A percentile compares a stretch with the other conserved stretches of the same genome.
These are phyloP conservation scores for Trametes gibbosa DNA, from an alignment of 768 basidiomycete genomes.

Conservation along the genomic window DNA sequence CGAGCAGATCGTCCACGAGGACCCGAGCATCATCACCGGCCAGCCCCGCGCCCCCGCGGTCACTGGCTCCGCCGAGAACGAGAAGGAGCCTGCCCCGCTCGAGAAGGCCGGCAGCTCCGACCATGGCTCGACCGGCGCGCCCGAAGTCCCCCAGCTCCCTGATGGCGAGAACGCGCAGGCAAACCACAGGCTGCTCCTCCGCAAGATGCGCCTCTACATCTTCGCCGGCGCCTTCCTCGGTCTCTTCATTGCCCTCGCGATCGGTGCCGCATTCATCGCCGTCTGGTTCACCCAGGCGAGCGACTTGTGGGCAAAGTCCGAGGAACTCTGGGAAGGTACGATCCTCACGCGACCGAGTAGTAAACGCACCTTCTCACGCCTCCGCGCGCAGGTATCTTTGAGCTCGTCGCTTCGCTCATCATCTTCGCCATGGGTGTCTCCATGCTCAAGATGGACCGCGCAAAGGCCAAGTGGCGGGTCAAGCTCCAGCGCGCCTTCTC, in stretches of 20 bases:
- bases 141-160: slow-evolving; percentile 21
- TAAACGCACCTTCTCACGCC: neutral
- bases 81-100: slow-evolving; percentile 20
- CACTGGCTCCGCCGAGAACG: slow-evolving; percentile 10
- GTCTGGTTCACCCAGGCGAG: slow-evolving; percentile 92
- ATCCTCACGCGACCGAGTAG: slow-evolving; percentile 25
- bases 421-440: slow-evolving; percentile 92
- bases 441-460: slow-evolving; percentile 94
- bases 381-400: slow-evolving; percentile 62
- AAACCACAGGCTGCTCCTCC: slow-evolving; percentile 45
- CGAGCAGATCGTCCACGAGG: slow-evolving; percentile 67
- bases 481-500: slow-evolving; percentile 83
- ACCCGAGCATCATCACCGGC: slow-evolving; percentile 18
- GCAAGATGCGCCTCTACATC: slow-evolving; percentile 75
- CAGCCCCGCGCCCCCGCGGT: neutral
- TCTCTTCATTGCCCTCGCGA: slow-evolving; percentile 72
- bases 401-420: slow-evolving; percentile 70
- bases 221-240: slow-evolving; percentile 73
- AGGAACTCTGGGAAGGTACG: slow-evolving; percentile 90
- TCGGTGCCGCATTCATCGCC: slow-evolving; percentile 91
- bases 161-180: slow-evolving; percentile 25
- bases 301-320: slow-evolving; percentile 80
- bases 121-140: slow-evolving; percentile 10
- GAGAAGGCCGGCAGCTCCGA: slow-evolving; percentile 13
- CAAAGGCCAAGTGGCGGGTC: slow-evolving; percentile 91